Conservation (phyloP, 2,329 filamentous ascomycete genomes). For the Colletotrichum sp. region DNA sequence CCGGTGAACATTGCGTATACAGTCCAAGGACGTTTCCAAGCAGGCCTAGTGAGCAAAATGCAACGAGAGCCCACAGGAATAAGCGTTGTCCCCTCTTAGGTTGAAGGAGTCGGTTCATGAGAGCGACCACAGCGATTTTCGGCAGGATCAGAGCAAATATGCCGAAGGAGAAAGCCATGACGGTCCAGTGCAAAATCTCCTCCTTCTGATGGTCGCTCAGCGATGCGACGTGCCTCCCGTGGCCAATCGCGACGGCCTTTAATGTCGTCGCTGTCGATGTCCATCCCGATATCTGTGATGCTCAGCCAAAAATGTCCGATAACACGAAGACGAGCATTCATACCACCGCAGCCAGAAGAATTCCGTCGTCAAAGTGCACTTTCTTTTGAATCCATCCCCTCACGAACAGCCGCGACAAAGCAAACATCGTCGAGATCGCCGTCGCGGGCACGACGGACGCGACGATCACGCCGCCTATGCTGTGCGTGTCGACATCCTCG, state of each 20-base stretch:
- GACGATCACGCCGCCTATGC: not conserved
- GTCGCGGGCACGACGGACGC: not conserved
- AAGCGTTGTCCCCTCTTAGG: conserved; percentile 35
- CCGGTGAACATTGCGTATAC: conserved; percentile 46
- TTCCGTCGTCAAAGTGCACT: conserved; percentile 8
- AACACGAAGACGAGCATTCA: not conserved
- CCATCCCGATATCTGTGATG: not conserved
- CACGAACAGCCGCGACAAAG: not conserved
- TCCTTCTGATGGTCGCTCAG: conserved; percentile 32
- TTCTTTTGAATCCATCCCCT: conserved; percentile 7
- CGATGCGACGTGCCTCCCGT: conserved; percentile 40
- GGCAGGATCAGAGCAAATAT: conserved; percentile 43
- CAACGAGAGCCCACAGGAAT: conserved; percentile 41
- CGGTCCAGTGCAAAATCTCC: conserved; percentile 36
- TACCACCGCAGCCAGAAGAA: conserved; percentile 2
- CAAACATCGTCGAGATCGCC: conserved; percentile 6
- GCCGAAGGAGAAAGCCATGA: conserved; percentile 41
- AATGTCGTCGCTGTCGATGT: conserved; percentile 4
- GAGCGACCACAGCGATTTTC: conserved; percentile 44
- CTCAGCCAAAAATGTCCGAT: not conserved
- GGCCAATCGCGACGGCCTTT: conserved; percentile 38
- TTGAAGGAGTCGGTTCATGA: conserved; percentile 42
- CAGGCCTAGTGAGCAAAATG: conserved; percentile 32
- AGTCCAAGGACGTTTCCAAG: conserved; percentile 42
- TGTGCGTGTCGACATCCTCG: not conserved